Percentiles rank a stretch among this genome's conserved stretches.
These are phyloP conservation scores for Saturnispora zaruensis DNA, from an alignment of 805 yeast genomes.

Conservation along the genomic window DNA sequence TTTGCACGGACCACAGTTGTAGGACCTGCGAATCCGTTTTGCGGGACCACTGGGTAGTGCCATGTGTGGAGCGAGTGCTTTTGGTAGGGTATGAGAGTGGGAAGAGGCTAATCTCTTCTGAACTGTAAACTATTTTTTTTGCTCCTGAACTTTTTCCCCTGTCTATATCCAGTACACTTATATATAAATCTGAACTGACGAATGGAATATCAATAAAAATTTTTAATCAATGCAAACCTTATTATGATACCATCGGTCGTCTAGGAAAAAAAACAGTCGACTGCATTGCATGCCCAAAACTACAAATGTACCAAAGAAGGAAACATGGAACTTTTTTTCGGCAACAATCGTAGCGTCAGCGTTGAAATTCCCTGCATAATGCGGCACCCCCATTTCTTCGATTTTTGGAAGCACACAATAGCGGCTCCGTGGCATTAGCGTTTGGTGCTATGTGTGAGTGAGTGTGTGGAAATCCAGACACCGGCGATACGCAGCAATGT, in stretches of 20 bases:
- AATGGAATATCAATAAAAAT: background rate
- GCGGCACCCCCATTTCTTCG: background rate
- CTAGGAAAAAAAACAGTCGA: background rate
- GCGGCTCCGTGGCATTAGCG: background rate
- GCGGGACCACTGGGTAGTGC: constrained; percentile 1
- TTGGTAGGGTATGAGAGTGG: background rate
- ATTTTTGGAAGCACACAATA: background rate
- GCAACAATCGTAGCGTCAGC: background rate
- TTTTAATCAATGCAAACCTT: background rate
- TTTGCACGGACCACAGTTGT: constrained; percentile 50
- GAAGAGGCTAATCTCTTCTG: background rate
- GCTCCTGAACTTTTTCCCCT: background rate
- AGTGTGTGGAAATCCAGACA: background rate
- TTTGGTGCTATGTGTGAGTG: background rate
- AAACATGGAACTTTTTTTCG: background rate
- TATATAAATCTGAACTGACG: background rate
- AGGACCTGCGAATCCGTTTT: constrained; percentile 40
- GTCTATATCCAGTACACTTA: too few species aligned
- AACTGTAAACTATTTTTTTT: background rate
- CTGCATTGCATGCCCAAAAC: background rate
- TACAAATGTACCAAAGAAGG: background rate
- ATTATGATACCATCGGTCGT: background rate
- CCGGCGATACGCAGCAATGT: background rate
- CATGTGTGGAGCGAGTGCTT: background rate
- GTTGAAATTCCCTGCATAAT: background rate